Conservation (phyloP, 2,329 filamentous ascomycete genomes). For the Arthrobotrys sinensis region DNA sequence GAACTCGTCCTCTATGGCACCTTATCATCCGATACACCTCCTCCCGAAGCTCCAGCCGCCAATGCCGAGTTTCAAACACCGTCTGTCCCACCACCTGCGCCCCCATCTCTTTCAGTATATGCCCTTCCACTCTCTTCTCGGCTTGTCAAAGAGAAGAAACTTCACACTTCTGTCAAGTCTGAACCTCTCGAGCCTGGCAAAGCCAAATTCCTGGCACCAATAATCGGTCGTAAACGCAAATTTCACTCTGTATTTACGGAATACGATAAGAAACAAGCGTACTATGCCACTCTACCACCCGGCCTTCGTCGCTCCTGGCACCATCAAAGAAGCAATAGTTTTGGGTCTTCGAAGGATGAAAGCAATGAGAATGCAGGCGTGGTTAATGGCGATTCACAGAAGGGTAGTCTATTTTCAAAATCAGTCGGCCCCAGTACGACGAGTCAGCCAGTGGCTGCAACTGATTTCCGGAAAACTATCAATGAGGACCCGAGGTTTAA, state of each 20-base stretch:
- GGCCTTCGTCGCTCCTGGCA: slow-evolving; percentile 58
- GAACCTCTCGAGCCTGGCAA: slow-evolving; percentile 43
- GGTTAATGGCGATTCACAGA: slow-evolving; percentile 42
- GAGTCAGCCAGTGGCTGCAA: not conserved
- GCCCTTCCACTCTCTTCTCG: slow-evolving; percentile 54
- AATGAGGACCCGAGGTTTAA: slow-evolving; percentile 35
- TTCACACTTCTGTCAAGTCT: slow-evolving; percentile 35
- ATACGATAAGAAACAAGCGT: slow-evolving; percentile 57
- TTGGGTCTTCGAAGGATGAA: slow-evolving; percentile 41
- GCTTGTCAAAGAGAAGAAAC: slow-evolving; percentile 50
- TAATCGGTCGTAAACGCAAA: slow-evolving; percentile 59
- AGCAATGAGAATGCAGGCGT: not conserved
- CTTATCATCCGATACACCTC: slow-evolving; percentile 9
- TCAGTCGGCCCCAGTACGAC: slow-evolving; percentile 24
- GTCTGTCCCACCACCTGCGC: not conserved
- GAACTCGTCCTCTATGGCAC: slow-evolving; percentile 55
- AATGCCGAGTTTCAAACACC: slow-evolving; percentile 23
- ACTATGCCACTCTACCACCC: slow-evolving; percentile 53
- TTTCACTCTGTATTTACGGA: slow-evolving; percentile 39
- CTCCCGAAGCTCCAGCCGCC: not conserved
- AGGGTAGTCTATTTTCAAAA: slow-evolving; percentile 30
- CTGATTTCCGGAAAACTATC: slow-evolving; percentile 44
- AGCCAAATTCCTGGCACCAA: slow-evolving; percentile 42
- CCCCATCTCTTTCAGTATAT: slow-evolving; percentile 48
- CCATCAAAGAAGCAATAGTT: slow-evolving; percentile 52